Percentiles rank a stretch among this genome's conserved stretches.
Evolutionary conservation across 305 asterid species (phyloP).

Genomic region (Fraxinus paxiana): DNA sequence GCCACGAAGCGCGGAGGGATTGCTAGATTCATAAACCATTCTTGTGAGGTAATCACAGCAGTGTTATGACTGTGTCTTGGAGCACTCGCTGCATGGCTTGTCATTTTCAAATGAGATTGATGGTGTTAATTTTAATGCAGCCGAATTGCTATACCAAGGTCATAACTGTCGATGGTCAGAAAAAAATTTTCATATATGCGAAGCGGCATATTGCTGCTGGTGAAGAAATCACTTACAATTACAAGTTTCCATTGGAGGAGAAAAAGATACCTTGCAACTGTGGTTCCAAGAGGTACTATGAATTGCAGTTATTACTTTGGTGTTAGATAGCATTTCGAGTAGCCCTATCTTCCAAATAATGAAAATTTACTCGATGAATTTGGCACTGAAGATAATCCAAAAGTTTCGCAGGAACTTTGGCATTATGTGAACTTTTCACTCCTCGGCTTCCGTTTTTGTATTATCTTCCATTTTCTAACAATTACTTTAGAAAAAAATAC

Average conservation of each 20-base stretch:
- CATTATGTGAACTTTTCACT: not conserved
- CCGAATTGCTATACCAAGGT: slow-evolving; percentile 99
- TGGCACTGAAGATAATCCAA: not conserved
- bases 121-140: slow-evolving; percentile 42
- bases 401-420: not conserved
- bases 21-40: slow-evolving; percentile 94
- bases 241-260: slow-evolving; percentile 96
- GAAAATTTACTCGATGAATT: slow-evolving; percentile 7
- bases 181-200: slow-evolving; percentile 92
- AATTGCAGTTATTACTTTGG: not conserved
- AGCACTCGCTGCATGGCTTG: slow-evolving; percentile 13
- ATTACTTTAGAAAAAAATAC: not conserved
- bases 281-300: slow-evolving; percentile 74
- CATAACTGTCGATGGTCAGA: slow-evolving; percentile 93
- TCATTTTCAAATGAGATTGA: slow-evolving; percentile 27
- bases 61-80: slow-evolving; percentile 18
- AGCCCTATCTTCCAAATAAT: slow-evolving; percentile 8
- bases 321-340: slow-evolving; percentile 2
- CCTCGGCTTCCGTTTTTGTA: not conserved
- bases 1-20: slow-evolving; percentile 98
- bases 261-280: slow-evolving; percentile 96
- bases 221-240: slow-evolving; percentile 90
- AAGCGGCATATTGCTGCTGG: slow-evolving; percentile 91
- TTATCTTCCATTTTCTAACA: not conserved
- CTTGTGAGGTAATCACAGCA: slow-evolving; percentile 77